These are phyloP conservation scores for Diutina ranongensis DNA, from an alignment of 1,139 yeast genomes.

Conservation along the genomic window DNA sequence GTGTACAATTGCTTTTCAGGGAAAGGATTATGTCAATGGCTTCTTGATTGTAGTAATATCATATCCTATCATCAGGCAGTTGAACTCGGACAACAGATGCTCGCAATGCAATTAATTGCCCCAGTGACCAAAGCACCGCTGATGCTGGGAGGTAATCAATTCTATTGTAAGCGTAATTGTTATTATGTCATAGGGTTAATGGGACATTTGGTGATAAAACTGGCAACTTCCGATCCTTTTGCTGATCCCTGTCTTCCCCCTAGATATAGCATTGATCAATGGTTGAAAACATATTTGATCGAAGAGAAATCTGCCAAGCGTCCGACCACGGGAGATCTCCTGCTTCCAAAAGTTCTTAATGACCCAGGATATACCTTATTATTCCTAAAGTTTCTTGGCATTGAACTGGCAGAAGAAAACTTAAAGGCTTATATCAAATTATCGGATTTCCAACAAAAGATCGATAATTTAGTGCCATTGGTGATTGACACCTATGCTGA, in stretches of 20 bases:
- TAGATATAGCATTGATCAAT: neutral
- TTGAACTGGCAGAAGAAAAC: neutral
- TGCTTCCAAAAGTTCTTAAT: neutral
- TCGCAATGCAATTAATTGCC: conserved; percentile 37
- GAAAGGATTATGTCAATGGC: conserved; percentile 75
- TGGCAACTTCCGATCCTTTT: neutral
- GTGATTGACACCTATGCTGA: neutral
- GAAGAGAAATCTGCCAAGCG: neutral
- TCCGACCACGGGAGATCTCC: neutral
- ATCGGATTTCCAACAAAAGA: neutral
- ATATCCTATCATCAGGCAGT: conserved; percentile 48
- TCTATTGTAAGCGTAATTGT: neutral
- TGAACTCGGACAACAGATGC: conserved; percentile 45
- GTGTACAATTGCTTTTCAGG: conserved; percentile 47
- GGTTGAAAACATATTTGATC: neutral
- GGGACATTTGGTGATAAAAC: neutral
- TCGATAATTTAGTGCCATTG: neutral
- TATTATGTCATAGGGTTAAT: neutral
- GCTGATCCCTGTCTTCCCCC: neutral
- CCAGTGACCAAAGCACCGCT: conserved; percentile 17
- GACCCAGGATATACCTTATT: neutral
- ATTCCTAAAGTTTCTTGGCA: neutral
- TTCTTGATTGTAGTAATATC: conserved; percentile 79
- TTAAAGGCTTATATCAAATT: neutral
- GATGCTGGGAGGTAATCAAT: neutral